Base-by-base conservation (phyloP, 495 filamentous ascomycete species). In the Bacidia rubella region DNA sequence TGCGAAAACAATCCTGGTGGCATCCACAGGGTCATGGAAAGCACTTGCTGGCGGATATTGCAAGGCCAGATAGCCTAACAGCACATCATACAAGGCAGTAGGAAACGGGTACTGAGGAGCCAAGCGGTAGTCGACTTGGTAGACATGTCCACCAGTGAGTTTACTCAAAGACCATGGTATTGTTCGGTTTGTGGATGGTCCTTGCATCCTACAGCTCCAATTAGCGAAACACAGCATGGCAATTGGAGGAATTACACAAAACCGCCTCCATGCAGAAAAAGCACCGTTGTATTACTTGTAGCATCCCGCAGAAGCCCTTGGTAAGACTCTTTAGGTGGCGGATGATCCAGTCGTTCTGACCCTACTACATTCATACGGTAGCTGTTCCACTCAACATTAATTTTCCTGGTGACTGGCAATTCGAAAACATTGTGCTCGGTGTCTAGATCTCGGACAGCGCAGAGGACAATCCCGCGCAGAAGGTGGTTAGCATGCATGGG, bases 81-180 rank as follows among this genome's bases (percentile, higher is more conserved):
- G 40, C 7, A 51, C 25, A 44, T 72, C 68, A 26, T 66, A 61
- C 1, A 61, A 46, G 0, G 63, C 62, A 1, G 57, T 63, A 19
- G 63, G 64, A 41, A 63, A 60, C 7, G 63, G 61, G 44, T 68
- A 47, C 43, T 70, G 66, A 2, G 67, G 66, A 0, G 67, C 63
- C 10, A 68, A 43, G 5, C 68, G 62, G 47, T 70, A 68, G n/a
- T 65, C 65, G 11, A 68, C 62, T 47, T 41, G 26, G 44, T 51
- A 26, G 32, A 43, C 23, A 43, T 44, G 25, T 22, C 44, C 22
- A 43, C 49, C 38, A 9, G 44, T 47, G 1, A 12, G 44, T 47
- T 22, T 22, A 25, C 21, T 26, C n/a, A 47, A 22, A 26, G 44
- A 3, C 22, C 15, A 47, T 24, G 44, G 44, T 25, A 43, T 49